Conservation (phyloP, 495 filamentous ascomycete species). For the Aspergillus haitiensis region DNA sequence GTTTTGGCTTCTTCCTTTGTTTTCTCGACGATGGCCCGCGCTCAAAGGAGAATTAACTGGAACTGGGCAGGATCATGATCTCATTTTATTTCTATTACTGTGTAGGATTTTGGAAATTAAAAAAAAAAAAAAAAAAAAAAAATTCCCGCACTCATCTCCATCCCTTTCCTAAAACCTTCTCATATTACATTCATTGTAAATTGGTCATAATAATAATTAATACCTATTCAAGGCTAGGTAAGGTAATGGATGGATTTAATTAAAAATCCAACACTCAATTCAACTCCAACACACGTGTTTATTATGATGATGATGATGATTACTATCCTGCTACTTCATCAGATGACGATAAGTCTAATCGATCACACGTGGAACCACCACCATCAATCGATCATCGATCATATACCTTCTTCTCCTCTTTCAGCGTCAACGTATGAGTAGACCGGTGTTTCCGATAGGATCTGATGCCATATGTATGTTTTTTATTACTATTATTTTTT, state of each 20-base stretch:
- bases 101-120: not conserved
- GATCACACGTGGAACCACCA: slow-evolving; percentile 13
- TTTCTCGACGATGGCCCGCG: slow-evolving; percentile 3
- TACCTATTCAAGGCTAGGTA: too few species aligned
- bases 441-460: slow-evolving; percentile 13
- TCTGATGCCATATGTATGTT: not conserved
- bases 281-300: not conserved
- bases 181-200: too few species aligned
- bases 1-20: not conserved
- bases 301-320: too few species aligned
- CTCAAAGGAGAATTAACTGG: not conserved
- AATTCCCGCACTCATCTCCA: not conserved
- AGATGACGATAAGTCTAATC: not conserved
- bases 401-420: not conserved
- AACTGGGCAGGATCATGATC: too few species aligned
- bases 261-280: not conserved
- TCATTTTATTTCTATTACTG: not conserved
- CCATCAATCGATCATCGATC: not conserved
- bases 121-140: not conserved
- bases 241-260: not conserved
- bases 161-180: too few species aligned
- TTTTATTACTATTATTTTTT: not conserved
- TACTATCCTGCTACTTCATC: not conserved
- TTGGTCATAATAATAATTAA: too few species aligned
- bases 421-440: too few species aligned